phyloP scores from a whole-genome alignment of 2,329 filamentous ascomycete species.

The Venturia pyrina region DNA sequence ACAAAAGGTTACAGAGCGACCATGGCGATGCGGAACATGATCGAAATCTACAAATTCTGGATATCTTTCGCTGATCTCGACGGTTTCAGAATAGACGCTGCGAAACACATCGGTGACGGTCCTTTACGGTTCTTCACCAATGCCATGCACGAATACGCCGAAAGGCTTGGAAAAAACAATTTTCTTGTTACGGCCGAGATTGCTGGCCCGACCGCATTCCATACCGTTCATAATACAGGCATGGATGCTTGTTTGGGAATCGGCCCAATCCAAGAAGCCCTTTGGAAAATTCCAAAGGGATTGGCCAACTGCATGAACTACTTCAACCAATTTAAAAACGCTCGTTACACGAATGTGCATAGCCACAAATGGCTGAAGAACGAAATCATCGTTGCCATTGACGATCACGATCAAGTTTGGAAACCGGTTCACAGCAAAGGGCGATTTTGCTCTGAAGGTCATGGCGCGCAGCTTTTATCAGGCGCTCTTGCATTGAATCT shows the following conservation, averaged over 20 bases:
- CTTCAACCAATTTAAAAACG: constrained; percentile 17
- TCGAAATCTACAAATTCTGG: constrained; percentile 19
- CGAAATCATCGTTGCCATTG: constrained; percentile 18
- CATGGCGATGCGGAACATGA: constrained; percentile 15
- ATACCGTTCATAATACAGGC: constrained; percentile 17
- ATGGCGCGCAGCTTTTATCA: constrained; percentile 13
- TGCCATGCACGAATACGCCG: constrained; percentile 17
- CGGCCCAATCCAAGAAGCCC: constrained; percentile 16
- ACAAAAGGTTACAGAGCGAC: constrained; percentile 15
- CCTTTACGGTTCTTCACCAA: constrained; percentile 17
- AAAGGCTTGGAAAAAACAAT: constrained; percentile 16
- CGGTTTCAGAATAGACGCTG: constrained; percentile 18
- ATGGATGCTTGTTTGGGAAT: constrained; percentile 19
- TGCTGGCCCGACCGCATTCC: constrained; percentile 15
- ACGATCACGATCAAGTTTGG: constrained; percentile 16
- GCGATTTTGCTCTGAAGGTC: constrained; percentile 16
- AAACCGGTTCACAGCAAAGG: constrained; percentile 14
- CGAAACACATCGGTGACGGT: constrained; percentile 19
- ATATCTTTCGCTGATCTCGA: constrained; percentile 18
- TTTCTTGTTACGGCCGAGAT: constrained; percentile 19
- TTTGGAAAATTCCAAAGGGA: constrained; percentile 18
- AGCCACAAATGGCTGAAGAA: constrained; percentile 18
- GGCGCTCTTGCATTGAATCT: constrained; percentile 17
- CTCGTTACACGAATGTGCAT: constrained; percentile 15
- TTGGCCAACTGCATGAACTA: constrained; percentile 12